phyloP scores from a whole-genome alignment of 129 eudicot species.

The Pseudognaphalium luteoalbum region DNA sequence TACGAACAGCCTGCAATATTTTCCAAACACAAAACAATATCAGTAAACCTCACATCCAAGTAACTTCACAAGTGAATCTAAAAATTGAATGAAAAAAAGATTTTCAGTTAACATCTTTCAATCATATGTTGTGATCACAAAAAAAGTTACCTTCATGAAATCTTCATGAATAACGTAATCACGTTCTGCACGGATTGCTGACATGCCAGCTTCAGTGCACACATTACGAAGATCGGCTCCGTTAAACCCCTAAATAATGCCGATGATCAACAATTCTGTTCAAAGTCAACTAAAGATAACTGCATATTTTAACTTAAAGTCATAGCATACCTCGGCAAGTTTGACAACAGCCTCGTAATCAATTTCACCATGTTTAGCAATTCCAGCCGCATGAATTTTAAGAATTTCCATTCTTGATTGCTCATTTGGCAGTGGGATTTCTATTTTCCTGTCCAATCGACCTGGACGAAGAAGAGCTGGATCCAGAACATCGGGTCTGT shows the following conservation, averaged over 20 bases:
- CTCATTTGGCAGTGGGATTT: slow-evolving; percentile 93
- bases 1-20: slow-evolving; percentile 72
- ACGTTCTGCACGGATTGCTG: slow-evolving; percentile 96
- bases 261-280: not conserved
- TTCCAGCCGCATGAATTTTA: slow-evolving; percentile 92
- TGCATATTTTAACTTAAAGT: not conserved
- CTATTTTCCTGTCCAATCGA: slow-evolving; percentile 90
- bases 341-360: slow-evolving; percentile 96
- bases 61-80: not conserved
- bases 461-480: slow-evolving; percentile 99
- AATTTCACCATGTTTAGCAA: slow-evolving; percentile 98
- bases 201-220: slow-evolving; percentile 99
- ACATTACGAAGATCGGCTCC: slow-evolving; percentile 98
- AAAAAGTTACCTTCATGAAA: slow-evolving; percentile 91
- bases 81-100: not conserved
- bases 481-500: slow-evolving; percentile 96
- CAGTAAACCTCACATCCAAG: not conserved
- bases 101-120: not conserved
- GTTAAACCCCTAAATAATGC: slow-evolving; percentile 72
- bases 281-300: not conserved
- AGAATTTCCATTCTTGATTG: slow-evolving; percentile 96
- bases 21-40: slow-evolving; percentile 15
- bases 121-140: not conserved
- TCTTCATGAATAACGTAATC: slow-evolving; percentile 98
- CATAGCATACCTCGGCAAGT: slow-evolving; percentile 77